Percentiles rank a stretch among this genome's conserved stretches.
phyloP scores from a whole-genome alignment of 495 filamentous ascomycete species.

The Staphylotrichum tortipilum region DNA sequence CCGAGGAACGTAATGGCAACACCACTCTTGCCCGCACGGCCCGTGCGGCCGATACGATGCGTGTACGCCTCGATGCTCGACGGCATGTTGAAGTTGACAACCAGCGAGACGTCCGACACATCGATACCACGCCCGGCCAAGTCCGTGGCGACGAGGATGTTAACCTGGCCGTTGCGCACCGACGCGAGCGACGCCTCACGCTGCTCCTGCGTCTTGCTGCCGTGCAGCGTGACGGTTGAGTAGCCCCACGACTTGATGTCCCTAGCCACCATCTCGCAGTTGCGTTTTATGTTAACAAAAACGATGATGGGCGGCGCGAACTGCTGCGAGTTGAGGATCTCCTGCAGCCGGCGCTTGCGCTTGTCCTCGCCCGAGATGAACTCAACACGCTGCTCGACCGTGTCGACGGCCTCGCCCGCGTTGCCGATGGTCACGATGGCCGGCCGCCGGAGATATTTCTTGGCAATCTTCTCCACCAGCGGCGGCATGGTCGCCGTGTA shows the following conservation, averaged over 20 bases:
- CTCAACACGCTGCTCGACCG: conserved; percentile 95
- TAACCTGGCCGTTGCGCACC: conserved; percentile 65
- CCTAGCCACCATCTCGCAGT: conserved; percentile 90
- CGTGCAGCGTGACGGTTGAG: conserved; percentile 84
- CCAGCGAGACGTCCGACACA: conserved; percentile 85
- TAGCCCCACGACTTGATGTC: conserved; percentile 96
- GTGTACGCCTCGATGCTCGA: conserved; percentile 90
- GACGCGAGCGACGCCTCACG: conserved; percentile 89
- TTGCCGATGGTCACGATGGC: conserved; percentile 95
- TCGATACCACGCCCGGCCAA: conserved; percentile 97
- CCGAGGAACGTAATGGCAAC: conserved; percentile 94
- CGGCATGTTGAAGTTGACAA: conserved; percentile 99
- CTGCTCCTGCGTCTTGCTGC: conserved; percentile 94
- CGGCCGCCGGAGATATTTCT: conserved; percentile 88
- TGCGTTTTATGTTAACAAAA: conserved; percentile 99
- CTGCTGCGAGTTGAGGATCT: conserved; percentile 78
- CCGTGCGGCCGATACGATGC: conserved; percentile 94
- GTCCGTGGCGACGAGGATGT: conserved; percentile 95
- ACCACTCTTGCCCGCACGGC: conserved; percentile 96
- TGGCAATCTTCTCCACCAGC: conserved; percentile 88
- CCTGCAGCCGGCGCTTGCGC: conserved; percentile 88
- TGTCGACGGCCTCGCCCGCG: conserved; percentile 95
- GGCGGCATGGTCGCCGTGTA: conserved; percentile 98
- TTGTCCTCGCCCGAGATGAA: conserved; percentile 90
- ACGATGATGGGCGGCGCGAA: conserved; percentile 94